Evolutionary conservation across 345 rosid genomes (phyloP), one percentile per base, ranked within the genome.

Genomic region (Rhodamnia argentea): DNA sequence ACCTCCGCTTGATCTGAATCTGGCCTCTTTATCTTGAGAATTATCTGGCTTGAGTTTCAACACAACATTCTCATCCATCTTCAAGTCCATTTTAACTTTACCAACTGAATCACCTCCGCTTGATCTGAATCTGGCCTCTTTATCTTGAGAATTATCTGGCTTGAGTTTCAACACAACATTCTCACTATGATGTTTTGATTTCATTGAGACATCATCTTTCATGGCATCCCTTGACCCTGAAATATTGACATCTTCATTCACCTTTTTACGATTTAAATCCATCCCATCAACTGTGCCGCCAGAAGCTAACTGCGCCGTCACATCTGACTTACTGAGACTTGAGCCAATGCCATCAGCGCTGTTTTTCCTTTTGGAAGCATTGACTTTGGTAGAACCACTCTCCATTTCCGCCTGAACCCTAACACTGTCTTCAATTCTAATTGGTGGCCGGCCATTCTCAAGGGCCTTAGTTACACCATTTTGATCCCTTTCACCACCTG

Each of bases 361-460:
- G 57, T 87, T 86, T 76, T 87, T 58, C 86, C 81, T 88, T 70
- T 87, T 89, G 83, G 88, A 88, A 10, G 78, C 86, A 53, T 37
- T 27, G 27, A 81, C 86, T 87, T 87, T 88, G 15, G 76, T 58
- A 62, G 83, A 18, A 87, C 64, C 91, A 85, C n/a, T 83, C 75
- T 56, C 89, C 82, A 85, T 57, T 83, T 87, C 55, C 53, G 42
- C 83, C 83, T 32, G 57, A 83, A n/a, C 87, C 75, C 62, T 50
- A 59, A 24, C 70, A 59, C 78, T 85, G 53, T 85, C 89, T 88
- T 87, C 90, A 83, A 51, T 59, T 86, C 88, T 89, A 86, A 83
- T 56, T 84, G 78, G 87, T 78, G 90, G 87, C 85, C 83, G 85
- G 26, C 92, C 91, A 87, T 89, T 91, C 87, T 91, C 92, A 89